Percentiles rank a stretch among this genome's conserved stretches.
Evolutionary conservation across 176 grass and related monocot species (phyloP).

Genomic region (Carex parvula): DNA sequence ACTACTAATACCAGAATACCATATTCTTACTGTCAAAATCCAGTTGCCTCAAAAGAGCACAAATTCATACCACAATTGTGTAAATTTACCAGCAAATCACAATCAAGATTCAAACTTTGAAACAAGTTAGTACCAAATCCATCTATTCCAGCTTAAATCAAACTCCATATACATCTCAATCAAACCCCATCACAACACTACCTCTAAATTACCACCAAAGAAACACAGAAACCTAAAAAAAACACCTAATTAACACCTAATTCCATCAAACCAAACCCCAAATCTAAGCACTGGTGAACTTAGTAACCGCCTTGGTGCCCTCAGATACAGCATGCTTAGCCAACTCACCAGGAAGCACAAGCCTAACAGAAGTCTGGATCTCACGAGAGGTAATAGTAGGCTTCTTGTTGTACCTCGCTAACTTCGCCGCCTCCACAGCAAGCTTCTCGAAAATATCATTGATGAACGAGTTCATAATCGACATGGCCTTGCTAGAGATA

Average conservation of each 20-base stretch:
- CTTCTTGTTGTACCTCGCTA: background rate
- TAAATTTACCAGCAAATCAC: background rate
- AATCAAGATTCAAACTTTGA: background rate
- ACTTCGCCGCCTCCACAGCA: background rate
- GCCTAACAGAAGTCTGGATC: background rate
- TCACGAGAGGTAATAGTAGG: background rate
- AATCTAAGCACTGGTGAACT: conserved; percentile 14
- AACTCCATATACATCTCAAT: background rate
- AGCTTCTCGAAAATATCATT: conserved; percentile 93
- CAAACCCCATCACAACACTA: background rate
- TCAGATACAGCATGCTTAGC: conserved; percentile 11
- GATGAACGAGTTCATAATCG: conserved; percentile 92
- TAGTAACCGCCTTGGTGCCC: background rate
- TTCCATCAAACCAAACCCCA: background rate
- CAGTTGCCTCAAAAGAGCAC: background rate
- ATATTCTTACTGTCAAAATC: background rate
- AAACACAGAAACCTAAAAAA: background rate
- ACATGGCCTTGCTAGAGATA: conserved; percentile 86
- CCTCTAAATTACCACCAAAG: background rate
- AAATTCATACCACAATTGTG: background rate
- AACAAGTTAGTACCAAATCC: background rate
- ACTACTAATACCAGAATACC: too few relatives aligned
- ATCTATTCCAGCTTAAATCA: background rate
- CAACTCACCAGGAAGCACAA: background rate
- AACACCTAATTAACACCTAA: background rate